These are phyloP conservation scores for Pterocarpus macrocarpus DNA, from an alignment of 306 rosid genomes.

Conservation along the genomic window DNA sequence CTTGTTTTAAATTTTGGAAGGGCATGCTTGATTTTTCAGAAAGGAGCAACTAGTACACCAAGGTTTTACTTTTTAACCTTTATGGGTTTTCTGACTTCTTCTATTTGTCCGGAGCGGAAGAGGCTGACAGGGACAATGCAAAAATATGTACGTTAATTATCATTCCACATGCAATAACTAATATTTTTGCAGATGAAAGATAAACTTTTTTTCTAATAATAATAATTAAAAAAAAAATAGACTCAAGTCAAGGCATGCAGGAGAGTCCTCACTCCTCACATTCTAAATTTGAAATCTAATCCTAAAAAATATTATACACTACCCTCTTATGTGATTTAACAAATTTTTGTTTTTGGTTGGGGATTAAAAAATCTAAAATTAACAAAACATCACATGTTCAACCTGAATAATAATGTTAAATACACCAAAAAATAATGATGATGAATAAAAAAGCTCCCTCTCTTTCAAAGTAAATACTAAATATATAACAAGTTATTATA, in stretches of 20 bases:
- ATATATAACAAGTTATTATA: too few relatives aligned
- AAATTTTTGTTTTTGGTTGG: too few relatives aligned
- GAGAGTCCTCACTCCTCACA: neutral
- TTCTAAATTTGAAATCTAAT: neutral
- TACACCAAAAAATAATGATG: too few relatives aligned
- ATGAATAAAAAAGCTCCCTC: too few relatives aligned
- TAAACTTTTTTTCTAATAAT: neutral
- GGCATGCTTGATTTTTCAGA: constrained; percentile 47
- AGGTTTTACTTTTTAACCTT: constrained; percentile 41
- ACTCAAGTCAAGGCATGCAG: neutral
- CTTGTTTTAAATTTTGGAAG: constrained; percentile 24
- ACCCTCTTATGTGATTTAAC: neutral
- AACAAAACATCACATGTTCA: too few relatives aligned
- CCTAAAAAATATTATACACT: neutral
- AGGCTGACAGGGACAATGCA: constrained; percentile 25
- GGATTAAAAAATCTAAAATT: too few relatives aligned
- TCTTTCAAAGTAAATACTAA: too few relatives aligned
- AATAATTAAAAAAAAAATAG: too few relatives aligned
- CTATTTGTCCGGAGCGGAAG: constrained; percentile 27
- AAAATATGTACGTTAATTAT: neutral
- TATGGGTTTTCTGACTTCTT: constrained; percentile 48
- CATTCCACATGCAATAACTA: constrained; percentile 36
- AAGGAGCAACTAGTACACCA: constrained; percentile 31
- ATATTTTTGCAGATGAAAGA: neutral
- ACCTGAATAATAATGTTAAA: too few relatives aligned